phyloP scores from a whole-genome alignment of 345 rosid species.

The Murraya koenigii region DNA sequence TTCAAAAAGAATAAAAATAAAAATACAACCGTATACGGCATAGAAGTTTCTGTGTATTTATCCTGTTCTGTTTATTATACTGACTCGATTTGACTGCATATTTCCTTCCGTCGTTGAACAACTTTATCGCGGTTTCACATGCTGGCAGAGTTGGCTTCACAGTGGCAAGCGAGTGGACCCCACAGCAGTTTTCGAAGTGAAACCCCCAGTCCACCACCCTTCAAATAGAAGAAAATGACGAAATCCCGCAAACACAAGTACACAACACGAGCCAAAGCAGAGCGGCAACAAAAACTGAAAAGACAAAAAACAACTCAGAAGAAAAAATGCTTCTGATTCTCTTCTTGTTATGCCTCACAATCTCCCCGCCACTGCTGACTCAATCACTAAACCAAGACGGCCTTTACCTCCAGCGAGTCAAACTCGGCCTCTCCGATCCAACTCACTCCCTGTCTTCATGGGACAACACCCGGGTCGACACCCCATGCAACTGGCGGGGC shows the following conservation, averaged over 20 bases:
- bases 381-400: conserved; percentile 69
- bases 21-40: too few relatives aligned
- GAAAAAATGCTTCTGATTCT: conserved; percentile 37
- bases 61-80: too few relatives aligned
- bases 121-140: background rate
- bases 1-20: too few relatives aligned
- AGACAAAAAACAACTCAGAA: background rate
- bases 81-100: background rate
- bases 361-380: conserved; percentile 11
- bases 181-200: too few relatives aligned
- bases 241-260: too few relatives aligned
- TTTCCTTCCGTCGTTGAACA: background rate
- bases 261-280: too few relatives aligned
- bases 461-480: conserved; percentile 50
- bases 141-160: background rate
- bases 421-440: conserved; percentile 60
- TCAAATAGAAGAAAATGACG: background rate
- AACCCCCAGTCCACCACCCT: background rate
- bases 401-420: conserved; percentile 62
- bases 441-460: conserved; percentile 54
- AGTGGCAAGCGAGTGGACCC: background rate
- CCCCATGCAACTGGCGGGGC: conserved; percentile 76
- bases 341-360: conserved; percentile 26
- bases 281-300: background rate
- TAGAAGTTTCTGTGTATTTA: too few relatives aligned